Conservation (phyloP, 345 rosid genomes). For the Firmiana major region DNA sequence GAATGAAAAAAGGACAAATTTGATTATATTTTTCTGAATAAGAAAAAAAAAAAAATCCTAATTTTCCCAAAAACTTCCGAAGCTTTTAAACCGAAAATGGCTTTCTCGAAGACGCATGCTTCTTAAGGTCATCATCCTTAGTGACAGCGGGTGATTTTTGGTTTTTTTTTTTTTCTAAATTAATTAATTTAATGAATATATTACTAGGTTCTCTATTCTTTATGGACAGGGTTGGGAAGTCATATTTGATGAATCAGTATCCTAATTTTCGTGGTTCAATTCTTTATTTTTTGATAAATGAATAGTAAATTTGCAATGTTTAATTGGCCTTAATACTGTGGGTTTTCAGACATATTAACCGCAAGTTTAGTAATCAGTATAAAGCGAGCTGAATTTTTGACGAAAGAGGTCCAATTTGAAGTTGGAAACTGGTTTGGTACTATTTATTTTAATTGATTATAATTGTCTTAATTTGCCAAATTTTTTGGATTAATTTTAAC, state of each 20-base stretch:
- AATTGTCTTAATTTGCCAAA: neutral
- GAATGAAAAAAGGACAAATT: too few species aligned
- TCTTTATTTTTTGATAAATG: conserved; percentile 4
- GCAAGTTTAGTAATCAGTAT: conserved; percentile 62
- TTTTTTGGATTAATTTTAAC: neutral
- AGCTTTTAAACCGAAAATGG: conserved; percentile 29
- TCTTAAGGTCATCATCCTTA: conserved; percentile 59
- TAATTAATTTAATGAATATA: neutral
- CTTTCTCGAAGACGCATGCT: conserved; percentile 62
- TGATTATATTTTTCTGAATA: neutral
- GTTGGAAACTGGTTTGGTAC: conserved; percentile 17
- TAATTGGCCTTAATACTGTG: conserved; percentile 15
- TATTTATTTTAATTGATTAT: neutral
- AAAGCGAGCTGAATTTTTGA: conserved; percentile 63
- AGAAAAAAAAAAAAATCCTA: neutral
- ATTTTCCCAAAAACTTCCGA: neutral
- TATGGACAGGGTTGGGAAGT: conserved; percentile 57
- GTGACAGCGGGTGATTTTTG: conserved; percentile 56
- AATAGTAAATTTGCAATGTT: neutral
- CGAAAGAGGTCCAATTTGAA: conserved; percentile 57
- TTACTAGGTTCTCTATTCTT: neutral
- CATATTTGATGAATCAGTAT: conserved; percentile 72
- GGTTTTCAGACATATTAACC: conserved; percentile 46
- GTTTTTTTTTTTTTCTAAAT: neutral
- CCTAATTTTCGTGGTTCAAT: conserved; percentile 20